A percentile compares a stretch with the other conserved stretches of the same genome.
These are phyloP conservation scores for Nepenthes mirabilis DNA, from an alignment of 148 eudicot species.

Conservation along the genomic window DNA sequence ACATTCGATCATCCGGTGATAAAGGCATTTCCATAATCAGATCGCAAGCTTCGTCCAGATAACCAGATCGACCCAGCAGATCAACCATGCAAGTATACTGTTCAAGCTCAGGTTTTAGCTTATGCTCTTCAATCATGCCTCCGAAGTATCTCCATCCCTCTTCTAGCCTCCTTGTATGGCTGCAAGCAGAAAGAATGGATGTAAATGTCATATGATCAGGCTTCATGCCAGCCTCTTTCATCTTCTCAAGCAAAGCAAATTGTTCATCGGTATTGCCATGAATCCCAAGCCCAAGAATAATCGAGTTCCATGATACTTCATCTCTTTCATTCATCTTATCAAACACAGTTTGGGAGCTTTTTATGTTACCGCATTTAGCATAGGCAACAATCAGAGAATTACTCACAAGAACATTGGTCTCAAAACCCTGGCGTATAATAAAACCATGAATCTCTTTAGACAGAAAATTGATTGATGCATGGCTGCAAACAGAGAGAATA, in stretches of 20 bases:
- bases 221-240: constrained; percentile 15
- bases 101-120: constrained; percentile 20
- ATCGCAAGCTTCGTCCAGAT: constrained; percentile 24
- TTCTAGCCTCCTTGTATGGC: constrained; percentile 25
- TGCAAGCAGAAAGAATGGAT: constrained; percentile 34
- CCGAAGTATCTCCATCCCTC: constrained; percentile 26
- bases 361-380: constrained; percentile 27
- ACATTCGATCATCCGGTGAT: constrained; percentile 20
- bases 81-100: constrained; percentile 50
- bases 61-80: constrained; percentile 36
- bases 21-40: constrained; percentile 22
- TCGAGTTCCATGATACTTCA: constrained; percentile 35
- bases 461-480: constrained; percentile 10
- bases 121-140: constrained; percentile 20
- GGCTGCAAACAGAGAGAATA: constrained; percentile 13
- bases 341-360: constrained; percentile 19
- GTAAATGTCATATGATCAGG: constrained; percentile 32
- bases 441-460: constrained; percentile 25
- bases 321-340: constrained; percentile 23
- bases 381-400: constrained; percentile 28
- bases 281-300: constrained; percentile 23
- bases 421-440: constrained; percentile 18
- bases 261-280: constrained; percentile 24
- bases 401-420: constrained; percentile 13
- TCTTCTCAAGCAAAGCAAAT: constrained; percentile 16